Conservation (phyloP, 257 asterid genomes). For the Fraxinus quadrangulata region DNA sequence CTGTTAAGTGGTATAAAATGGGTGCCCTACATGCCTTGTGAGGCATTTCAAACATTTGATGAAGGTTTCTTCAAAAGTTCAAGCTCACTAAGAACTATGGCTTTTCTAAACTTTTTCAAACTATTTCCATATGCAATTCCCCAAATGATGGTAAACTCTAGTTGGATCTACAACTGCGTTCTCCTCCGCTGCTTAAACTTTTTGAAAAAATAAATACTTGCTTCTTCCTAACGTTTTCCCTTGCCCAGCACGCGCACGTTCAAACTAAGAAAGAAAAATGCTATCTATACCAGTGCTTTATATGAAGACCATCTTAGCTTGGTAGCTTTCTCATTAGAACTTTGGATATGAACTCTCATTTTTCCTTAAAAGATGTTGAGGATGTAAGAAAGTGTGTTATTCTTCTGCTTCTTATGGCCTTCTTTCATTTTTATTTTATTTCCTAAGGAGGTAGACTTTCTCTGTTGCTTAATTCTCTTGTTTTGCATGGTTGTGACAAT, state of each 20-base stretch:
- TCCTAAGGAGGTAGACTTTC: neutral
- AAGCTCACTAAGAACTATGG: constrained; percentile 1
- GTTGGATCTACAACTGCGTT: neutral
- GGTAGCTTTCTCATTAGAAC: neutral
- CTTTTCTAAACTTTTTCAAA: neutral
- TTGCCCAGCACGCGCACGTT: neutral
- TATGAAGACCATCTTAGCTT: neutral
- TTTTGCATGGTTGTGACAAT: neutral
- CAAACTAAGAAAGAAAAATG: neutral
- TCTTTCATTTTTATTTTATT: neutral
- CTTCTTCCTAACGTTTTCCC: neutral
- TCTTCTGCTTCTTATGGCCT: neutral
- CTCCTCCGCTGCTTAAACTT: neutral
- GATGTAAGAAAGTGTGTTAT: neutral
- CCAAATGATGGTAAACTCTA: neutral
- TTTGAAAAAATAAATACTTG: neutral
- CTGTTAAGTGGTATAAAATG: neutral
- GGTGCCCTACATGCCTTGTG: neutral
- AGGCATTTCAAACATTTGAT: neutral
- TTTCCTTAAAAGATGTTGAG: neutral
- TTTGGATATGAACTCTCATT: neutral
- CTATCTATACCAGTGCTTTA: neutral
- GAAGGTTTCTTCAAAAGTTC: constrained; percentile 9
- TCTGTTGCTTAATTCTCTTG: neutral
- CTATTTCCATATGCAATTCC: neutral